phyloP scores from a whole-genome alignment of 169 alveolate genomes.

The Eimeria brunetti region DNA sequence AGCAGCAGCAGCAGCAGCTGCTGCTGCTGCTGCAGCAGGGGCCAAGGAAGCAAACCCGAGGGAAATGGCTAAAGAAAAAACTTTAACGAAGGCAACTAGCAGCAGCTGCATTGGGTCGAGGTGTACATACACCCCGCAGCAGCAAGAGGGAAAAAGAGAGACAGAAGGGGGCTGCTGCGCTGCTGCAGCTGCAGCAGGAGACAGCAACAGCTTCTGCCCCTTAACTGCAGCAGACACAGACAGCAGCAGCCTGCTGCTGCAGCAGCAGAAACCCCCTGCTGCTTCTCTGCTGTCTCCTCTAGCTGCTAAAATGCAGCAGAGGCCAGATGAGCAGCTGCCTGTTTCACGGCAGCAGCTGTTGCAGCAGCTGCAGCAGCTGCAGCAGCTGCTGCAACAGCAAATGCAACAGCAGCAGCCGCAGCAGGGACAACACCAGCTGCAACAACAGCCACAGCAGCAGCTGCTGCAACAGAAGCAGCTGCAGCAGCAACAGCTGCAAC shows the following conservation, averaged over 20 bases:
- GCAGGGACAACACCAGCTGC: background rate
- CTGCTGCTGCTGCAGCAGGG: background rate
- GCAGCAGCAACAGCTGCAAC: constrained; percentile 7
- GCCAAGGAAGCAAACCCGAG: background rate
- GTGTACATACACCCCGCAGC: constrained; percentile 2
- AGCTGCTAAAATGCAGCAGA: background rate
- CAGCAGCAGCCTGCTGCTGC: background rate
- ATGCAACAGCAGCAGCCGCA: background rate
- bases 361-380: no score
- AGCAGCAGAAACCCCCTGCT: background rate
- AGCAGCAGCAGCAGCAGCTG: background rate
- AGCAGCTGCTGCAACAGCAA: no score
- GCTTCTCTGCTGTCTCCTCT: background rate
- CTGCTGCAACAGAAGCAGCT: background rate
- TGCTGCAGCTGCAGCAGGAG: background rate
- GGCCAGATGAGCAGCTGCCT: no score
- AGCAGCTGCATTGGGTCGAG: background rate
- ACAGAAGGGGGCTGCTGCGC: background rate
- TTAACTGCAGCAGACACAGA: background rate
- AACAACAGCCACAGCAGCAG: background rate
- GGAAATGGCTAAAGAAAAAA: background rate
- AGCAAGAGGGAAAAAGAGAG: background rate
- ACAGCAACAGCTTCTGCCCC: background rate
- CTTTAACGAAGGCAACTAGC: background rate
- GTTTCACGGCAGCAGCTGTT: no score